Base-by-base conservation (phyloP, 495 filamentous ascomycete genomes). In the Penicillium fimorum region DNA sequence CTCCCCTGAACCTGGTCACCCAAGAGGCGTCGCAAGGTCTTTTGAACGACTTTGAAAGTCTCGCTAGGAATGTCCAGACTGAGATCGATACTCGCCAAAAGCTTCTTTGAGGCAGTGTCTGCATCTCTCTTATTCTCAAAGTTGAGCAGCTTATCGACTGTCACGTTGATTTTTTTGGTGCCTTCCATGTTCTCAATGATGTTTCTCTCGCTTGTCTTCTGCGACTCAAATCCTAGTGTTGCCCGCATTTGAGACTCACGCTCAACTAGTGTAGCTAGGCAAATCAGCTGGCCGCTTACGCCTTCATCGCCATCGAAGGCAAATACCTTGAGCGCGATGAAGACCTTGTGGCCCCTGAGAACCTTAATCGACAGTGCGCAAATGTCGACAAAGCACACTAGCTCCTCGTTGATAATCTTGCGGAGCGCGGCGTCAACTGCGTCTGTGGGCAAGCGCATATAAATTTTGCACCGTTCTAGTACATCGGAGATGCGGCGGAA, bases 261-360 rank as follows among this genome's bases (percentile, higher is more conserved):
- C 15, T 64, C 61, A n/a, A 61, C 65, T 3, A 68, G 49, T 1
- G 22, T 32, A 29, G 59, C 57, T 29, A 68, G 48, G 8, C 55
- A 59, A 35, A 5, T 45, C 18, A 68, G 47, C 32, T 68, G 59
- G 9, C 24, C 57, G 25, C 57, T 65, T 3, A 68, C 65, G 8
- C 65, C 65, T 47, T 68, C 65, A 29, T 68, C 65, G 25, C 57
- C 42, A 18, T 63, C 52, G 24, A 68, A 65, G 2, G 62, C 59
- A 52, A 68, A 63, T 0, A 68, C 65, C 47, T 65, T 68, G n/a
- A 68, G 62, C 18, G 62, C 65, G 11, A 46, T 68, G 4, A 68
- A 35, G 25, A 68, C 53, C 27, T 68, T 68, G 35, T 68, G 42
- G 0, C 65, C 65, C n/a, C 53, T 65, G 4, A 68, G 38, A 5